phyloP scores from a whole-genome alignment of 768 basidiomycete genomes.

The Boletus pseudopeckii region DNA sequence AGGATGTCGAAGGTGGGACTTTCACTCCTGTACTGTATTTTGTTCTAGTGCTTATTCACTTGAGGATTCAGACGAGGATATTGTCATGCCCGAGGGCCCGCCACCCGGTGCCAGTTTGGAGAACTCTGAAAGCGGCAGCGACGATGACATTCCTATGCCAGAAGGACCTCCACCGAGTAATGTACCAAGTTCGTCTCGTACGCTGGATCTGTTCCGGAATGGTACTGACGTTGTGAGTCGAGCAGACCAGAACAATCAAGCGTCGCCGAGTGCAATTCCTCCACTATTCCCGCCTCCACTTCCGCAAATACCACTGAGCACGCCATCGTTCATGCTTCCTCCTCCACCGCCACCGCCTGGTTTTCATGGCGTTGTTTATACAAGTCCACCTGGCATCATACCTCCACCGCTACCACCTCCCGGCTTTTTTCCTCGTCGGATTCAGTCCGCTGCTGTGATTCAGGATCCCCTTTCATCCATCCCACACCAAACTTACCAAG shows the following conservation, averaged over 20 bases:
- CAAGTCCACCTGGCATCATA: constrained; percentile 18
- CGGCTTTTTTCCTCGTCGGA: constrained; percentile 60
- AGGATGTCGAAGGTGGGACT: constrained; percentile 46
- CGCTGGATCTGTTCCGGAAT: neutral
- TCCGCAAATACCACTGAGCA: constrained; percentile 11
- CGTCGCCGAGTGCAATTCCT: neutral
- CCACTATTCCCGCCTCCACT: constrained; percentile 25
- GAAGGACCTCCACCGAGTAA: constrained; percentile 65
- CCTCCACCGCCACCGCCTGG: constrained; percentile 17
- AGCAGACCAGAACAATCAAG: constrained; percentile 11
- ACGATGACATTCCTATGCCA: constrained; percentile 89
- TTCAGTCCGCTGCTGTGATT: constrained; percentile 48
- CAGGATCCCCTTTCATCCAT: constrained; percentile 77
- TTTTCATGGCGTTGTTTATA: constrained; percentile 1
- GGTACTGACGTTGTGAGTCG: neutral
- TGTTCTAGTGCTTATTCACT: neutral
- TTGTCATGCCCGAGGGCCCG: constrained; percentile 58
- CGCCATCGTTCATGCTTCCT: constrained; percentile 19
- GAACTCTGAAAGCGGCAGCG: constrained; percentile 49
- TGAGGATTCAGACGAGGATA: constrained; percentile 49
- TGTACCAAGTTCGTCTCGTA: constrained; percentile 16
- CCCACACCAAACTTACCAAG: constrained; percentile 78
- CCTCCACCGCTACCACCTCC: constrained; percentile 49
- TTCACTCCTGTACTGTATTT: neutral
- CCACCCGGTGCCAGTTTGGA: constrained; percentile 46